Base-by-base conservation (phyloP, 1,139 yeast genomes). In the Yamadazyma triangularis region DNA sequence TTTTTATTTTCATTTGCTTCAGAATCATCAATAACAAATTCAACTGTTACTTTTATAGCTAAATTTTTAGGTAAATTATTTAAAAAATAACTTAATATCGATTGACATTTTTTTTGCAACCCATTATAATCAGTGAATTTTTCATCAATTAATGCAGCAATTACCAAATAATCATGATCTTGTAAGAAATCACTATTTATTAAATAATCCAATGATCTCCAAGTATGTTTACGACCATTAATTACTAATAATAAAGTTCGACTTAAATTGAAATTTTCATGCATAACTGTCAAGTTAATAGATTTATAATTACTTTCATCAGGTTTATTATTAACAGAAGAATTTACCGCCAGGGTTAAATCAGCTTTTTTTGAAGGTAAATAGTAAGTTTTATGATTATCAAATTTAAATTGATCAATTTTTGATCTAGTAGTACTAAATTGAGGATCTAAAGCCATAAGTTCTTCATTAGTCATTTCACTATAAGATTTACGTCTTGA, bases 401-500 rank as follows among this genome's bases (percentile, higher is more conserved):
- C 72, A 40, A 68, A 68, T 40, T 64, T 65, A 46, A 63, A 66
- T 36, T 57, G 51, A 34, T 59, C 58, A 29, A 66, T 48, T 30
- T 63, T 56, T 12, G 58, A 44, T 33, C 53, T 60, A 9, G 68
- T 55, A 16, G 57, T 45, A 36, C 46, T 44, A 44, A 64, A 79
- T 44, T 77, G 83, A 2, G 73, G 65, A 51, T 79, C 88, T 45
- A 79, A 52, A 4, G 72, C 77, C 46, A 77, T 56, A 30, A 81
- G 57, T 49, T 81, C 87, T 40, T 75, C 81, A 47, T 73, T 67
- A 4, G 82, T 66, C 84, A 81, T 74, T 3, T 70, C 80, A 9
- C 75, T 70, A 42, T 77, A 70, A 21, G 80, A 73, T 48, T 77
- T 77, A 39, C 77, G 62, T 28, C 76, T 52, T 9, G 10, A 9